Percentiles rank a stretch among this genome's conserved stretches.
Evolutionary conservation across 2,329 filamentous ascomycete species (phyloP).

Genomic region (Claviceps lovelessii): DNA sequence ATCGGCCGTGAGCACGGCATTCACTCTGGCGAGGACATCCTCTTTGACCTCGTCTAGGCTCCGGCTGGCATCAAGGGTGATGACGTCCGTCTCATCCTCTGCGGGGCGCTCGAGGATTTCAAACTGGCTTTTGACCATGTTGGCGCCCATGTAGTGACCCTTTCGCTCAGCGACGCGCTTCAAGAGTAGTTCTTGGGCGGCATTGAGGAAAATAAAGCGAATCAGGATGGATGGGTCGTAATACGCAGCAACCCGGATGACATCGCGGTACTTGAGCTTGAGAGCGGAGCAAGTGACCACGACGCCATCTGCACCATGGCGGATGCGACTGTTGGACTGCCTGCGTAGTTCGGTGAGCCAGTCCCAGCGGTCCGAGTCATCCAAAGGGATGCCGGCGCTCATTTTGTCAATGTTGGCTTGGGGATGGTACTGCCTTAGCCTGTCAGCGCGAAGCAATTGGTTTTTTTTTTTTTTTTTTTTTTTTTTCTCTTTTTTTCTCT

Average conservation of each 20-base stretch:
- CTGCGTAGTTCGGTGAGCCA: slow-evolving; percentile 75
- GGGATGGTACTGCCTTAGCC: slow-evolving; percentile 49
- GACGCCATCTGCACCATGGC: slow-evolving; percentile 52
- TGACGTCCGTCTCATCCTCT: slow-evolving; percentile 54
- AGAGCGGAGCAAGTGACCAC: slow-evolving; percentile 91
- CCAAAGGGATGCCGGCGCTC: slow-evolving; percentile 67
- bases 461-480: no score
- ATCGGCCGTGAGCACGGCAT: slow-evolving; percentile 30
- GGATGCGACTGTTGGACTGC: slow-evolving; percentile 44
- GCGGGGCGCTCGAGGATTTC: slow-evolving; percentile 71
- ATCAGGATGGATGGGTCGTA: slow-evolving; percentile 59
- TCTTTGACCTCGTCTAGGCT: slow-evolving; percentile 44
- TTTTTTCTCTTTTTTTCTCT: no score
- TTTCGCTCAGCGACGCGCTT: slow-evolving; percentile 59
- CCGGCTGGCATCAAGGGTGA: slow-evolving; percentile 54
- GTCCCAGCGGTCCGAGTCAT: slow-evolving; percentile 91
- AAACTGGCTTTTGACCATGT: slow-evolving; percentile 91
- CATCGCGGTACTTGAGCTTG: slow-evolving; percentile 93
- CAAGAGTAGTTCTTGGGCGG: slow-evolving; percentile 60
- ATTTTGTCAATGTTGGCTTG: slow-evolving; percentile 81
- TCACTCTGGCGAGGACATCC: slow-evolving; percentile 44
- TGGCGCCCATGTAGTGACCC: slow-evolving; percentile 88
- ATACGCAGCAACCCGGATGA: slow-evolving; percentile 69
- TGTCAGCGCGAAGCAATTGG: neutral
- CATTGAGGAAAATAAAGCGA: slow-evolving; percentile 86